Evolutionary conservation across 2,329 filamentous ascomycete genomes (phyloP), one percentile per base, ranked within the genome.

Genomic region (Pseudogymnoascus sp.): DNA sequence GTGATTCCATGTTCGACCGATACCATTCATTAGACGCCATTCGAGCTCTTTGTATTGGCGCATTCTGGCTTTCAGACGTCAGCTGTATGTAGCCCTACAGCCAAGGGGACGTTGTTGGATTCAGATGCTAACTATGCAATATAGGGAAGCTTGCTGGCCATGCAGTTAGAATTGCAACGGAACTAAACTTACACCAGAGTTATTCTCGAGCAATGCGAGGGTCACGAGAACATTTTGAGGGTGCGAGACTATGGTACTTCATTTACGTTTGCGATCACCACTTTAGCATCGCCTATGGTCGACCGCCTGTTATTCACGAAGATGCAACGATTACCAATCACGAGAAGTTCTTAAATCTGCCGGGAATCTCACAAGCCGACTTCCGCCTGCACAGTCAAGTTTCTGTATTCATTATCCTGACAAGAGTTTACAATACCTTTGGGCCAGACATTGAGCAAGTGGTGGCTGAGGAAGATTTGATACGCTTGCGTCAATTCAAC

Each of bases 261-360:
- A 72, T 86, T 0, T 87, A 87, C 67, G 82, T 86, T 1, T 87
- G 84, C 67, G 85, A 87, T 67, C 84, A 86, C 64, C 85, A 87
- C 69, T 82, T 87, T 29, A 85, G 82, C 60, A 86, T 87, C 59
- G 79, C 85, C 0, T 87, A 87, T 60, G 81, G 81, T n/a, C 75
- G 84, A 13, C 82, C 84, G 3, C 82, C 83, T 0, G 80, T 86
- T 8, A 84, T 85, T 18, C 78, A 80, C 59, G 83, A 86, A 64
- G 78, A 84, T 63, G 73, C 77, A 13, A 79, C 80, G 0, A 82
- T 87, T 37, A 77, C 78, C n/a, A 79, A 82, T 21, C 80, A 83
- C 68, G 80, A 85, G 64, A 73, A 76, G 1, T 82, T 85, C 62
- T 72, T 86, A 27, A 74, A 78, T 31, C 74, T 77, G 0, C 76